Evolutionary conservation across 768 basidiomycete species (phyloP), one percentile per base, ranked within the genome.

Genomic region (Hydnum rufescens): DNA sequence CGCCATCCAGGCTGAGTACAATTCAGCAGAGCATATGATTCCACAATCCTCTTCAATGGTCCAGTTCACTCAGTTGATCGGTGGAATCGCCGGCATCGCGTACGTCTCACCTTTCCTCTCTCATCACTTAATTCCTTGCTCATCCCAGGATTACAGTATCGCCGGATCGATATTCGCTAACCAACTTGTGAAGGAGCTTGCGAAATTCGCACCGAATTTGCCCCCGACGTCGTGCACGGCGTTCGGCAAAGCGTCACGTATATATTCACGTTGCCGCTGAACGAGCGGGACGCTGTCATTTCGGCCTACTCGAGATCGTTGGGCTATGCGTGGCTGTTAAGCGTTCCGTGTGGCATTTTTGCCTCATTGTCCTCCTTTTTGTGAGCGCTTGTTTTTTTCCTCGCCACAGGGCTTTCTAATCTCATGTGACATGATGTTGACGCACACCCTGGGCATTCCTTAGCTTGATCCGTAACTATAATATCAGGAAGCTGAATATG

Each of bases 1-100:
- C 34, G 64, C 66, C 4, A 64, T 68, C 5, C 69, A 70, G 49
- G 66, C 64, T 25, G 67, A 67, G 34, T 62, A 64, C 43, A 60
- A 59, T 19, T 54, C 59, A 42, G 57, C 60, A 29, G 60, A 62
- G 1, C 57, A 62, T 55, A 53, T 66, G 44, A 61, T 69, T 49
- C 62, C 67, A 2, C 60, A 65, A 32, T 60, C 63, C 13, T 67
- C 65, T 4, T 64, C 63, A 5, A 46, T 65, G 16, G 63, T 60
- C 32, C 60, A 64, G 18, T 69, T 69, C 57, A 57, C 53, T 32
- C 59, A 62, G 6, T 54, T 61, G 1, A 44, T 65, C 51, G 63
- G 59, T 1, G 58, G 61, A 36, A 60, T 60, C 23, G 59, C 61
- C n/a, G 60, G 59, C 3, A 54, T 61, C 32, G 55, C 59, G 1